phyloP scores from a whole-genome alignment of 2,329 filamentous ascomycete species.

The Aurifilum marmelostoma region DNA sequence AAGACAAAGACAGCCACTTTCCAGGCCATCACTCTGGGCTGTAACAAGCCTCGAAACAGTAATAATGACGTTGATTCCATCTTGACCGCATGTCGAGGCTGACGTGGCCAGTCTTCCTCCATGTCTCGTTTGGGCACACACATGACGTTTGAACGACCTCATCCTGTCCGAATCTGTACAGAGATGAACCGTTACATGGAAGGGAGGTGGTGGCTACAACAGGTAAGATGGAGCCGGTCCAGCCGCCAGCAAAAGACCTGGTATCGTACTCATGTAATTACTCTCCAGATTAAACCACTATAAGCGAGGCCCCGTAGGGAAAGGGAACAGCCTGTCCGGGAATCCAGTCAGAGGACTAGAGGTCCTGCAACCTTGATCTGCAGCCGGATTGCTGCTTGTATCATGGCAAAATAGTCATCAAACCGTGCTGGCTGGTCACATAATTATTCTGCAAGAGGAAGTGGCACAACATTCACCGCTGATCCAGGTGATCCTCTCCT shows the following conservation, averaged over 20 bases:
- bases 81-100: not conserved
- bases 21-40: too few relatives aligned
- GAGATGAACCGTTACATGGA: not conserved
- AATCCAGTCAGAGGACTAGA: not conserved
- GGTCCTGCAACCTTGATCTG: not conserved
- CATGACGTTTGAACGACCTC: not conserved
- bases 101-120: not conserved
- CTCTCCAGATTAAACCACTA: not conserved
- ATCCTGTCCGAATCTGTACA: not conserved
- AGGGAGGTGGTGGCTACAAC: not conserved
- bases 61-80: not conserved
- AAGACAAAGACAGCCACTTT: too few relatives aligned
- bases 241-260: not conserved
- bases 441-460: too few relatives aligned
- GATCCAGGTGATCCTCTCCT: not conserved
- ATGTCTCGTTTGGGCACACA: not conserved
- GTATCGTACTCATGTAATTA: not conserved
- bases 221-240: not conserved
- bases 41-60: too few relatives aligned
- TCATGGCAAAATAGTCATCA: not conserved
- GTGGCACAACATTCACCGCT: not conserved
- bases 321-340: not conserved
- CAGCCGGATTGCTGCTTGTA: not conserved
- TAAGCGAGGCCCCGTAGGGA: not conserved
- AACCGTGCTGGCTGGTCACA: too few relatives aligned